Percentiles rank a stretch among this genome's conserved stretches.
These are phyloP conservation scores for Lepidium africanum DNA, from an alignment of 345 rosid genomes.

Conservation along the genomic window DNA sequence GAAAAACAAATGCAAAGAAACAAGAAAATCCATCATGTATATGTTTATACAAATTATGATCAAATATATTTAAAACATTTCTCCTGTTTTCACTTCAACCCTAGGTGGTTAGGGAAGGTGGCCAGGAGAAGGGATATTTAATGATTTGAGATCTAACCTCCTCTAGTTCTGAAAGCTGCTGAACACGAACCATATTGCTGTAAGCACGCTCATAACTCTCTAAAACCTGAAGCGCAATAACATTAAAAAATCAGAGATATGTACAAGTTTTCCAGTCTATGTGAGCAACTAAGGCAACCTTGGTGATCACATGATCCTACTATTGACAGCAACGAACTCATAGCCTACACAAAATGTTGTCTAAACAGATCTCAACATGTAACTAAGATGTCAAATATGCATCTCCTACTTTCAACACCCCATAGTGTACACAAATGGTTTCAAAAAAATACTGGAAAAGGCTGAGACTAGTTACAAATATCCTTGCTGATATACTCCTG, in stretches of 20 bases:
- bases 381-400: conserved; percentile 6
- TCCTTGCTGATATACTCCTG: neutral
- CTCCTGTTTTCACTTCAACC: conserved; percentile 6
- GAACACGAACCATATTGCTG: conserved; percentile 95
- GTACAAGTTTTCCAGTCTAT: neutral
- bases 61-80: conserved; percentile 2
- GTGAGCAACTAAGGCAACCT: neutral
- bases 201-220: conserved; percentile 99
- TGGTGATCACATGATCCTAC: conserved; percentile 3
- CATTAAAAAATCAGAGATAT: neutral
- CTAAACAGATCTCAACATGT: neutral
- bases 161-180: conserved; percentile 93
- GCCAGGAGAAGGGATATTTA: conserved; percentile 5
- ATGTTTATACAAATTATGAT: conserved; percentile 10
- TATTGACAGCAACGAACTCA: neutral
- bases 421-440: conserved; percentile 9
- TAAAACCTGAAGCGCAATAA: conserved; percentile 53
- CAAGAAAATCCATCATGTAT: conserved; percentile 12
- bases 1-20: conserved; percentile 3
- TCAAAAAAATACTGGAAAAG: neutral
- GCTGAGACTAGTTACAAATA: conserved; percentile 4
- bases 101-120: neutral
- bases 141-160: conserved; percentile 55
- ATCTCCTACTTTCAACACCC: conserved; percentile 1
- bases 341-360: conserved; percentile 5